Evolutionary conservation across 495 filamentous ascomycete species (phyloP).

Genomic region (Xylaria grammica): DNA sequence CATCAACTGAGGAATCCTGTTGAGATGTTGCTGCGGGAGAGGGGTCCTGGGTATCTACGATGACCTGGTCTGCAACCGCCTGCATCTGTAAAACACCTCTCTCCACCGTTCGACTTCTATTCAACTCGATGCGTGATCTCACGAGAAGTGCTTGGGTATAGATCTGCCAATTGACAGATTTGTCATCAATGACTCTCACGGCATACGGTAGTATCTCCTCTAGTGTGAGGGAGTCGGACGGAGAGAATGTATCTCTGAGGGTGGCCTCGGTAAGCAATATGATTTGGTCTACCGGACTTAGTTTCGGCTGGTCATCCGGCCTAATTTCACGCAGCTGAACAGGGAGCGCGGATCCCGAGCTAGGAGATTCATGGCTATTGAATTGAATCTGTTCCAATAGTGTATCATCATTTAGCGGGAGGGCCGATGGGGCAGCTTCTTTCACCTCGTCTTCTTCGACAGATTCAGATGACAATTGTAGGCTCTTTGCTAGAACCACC

Average conservation of each 20-base stretch:
- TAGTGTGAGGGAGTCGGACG: conserved; percentile 80
- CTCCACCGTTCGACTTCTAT: conserved; percentile 83
- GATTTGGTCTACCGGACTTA: conserved; percentile 81
- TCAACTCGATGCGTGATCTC: conserved; percentile 85
- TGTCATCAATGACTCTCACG: conserved; percentile 82
- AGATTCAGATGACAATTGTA: conserved; percentile 25
- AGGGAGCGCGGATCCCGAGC: conserved; percentile 59
- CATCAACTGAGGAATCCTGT: conserved; percentile 22
- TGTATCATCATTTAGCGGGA: conserved; percentile 90
- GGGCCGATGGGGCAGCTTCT: conserved; percentile 59
- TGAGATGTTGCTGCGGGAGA: conserved; percentile 29
- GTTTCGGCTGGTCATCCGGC: conserved; percentile 79
- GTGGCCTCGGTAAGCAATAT: conserved; percentile 85
- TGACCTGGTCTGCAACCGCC: conserved; percentile 92
- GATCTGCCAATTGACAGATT: conserved; percentile 95
- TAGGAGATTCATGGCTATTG: conserved; percentile 52
- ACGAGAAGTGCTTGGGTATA: conserved; percentile 93
- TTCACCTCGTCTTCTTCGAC: conserved; percentile 4
- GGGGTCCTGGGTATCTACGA: conserved; percentile 76
- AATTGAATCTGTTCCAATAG: conserved; percentile 87
- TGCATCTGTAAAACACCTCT: conserved; percentile 91
- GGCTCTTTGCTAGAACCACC: conserved; percentile 86
- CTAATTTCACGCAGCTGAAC: conserved; percentile 64
- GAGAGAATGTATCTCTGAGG: conserved; percentile 82
- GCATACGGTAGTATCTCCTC: conserved; percentile 94